These are phyloP conservation scores for Blastocystis sp. DNA, from an alignment of 352 stramenopile genomes.

Conservation along the genomic window DNA sequence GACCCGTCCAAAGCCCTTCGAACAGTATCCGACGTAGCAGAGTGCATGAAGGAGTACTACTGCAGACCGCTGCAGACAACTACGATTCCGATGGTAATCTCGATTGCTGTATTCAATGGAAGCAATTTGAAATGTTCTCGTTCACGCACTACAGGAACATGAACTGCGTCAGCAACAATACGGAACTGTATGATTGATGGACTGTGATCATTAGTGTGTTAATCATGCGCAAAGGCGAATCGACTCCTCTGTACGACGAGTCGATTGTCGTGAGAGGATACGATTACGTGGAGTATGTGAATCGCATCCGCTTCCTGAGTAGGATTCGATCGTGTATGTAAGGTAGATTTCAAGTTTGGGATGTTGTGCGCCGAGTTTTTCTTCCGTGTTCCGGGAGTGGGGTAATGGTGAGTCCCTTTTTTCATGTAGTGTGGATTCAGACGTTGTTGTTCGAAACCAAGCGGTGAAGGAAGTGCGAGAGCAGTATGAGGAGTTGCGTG, in stretches of 20 bases:
- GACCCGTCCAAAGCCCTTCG: neutral
- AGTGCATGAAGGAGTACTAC: neutral
- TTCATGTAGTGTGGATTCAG: neutral
- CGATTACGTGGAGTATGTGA: neutral
- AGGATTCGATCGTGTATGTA: neutral
- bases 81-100: neutral
- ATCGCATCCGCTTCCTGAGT: neutral
- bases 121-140: neutral
- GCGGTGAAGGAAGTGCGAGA: neutral
- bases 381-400: neutral
- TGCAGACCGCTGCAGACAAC: neutral
- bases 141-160: neutral
- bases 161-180: conserved; percentile 2
- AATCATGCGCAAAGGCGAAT: neutral
- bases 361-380: neutral
- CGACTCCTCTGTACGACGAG: neutral
- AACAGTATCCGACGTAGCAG: neutral
- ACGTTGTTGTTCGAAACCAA: neutral
- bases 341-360: neutral
- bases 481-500: neutral
- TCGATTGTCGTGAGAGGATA: neutral
- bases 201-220: neutral
- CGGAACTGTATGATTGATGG: neutral
- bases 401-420: neutral
- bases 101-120: neutral